Percentiles rank a stretch among this genome's conserved stretches.
Evolutionary conservation across 2,329 filamentous ascomycete genomes (phyloP).

Genomic region (Fusarium veterinarium): DNA sequence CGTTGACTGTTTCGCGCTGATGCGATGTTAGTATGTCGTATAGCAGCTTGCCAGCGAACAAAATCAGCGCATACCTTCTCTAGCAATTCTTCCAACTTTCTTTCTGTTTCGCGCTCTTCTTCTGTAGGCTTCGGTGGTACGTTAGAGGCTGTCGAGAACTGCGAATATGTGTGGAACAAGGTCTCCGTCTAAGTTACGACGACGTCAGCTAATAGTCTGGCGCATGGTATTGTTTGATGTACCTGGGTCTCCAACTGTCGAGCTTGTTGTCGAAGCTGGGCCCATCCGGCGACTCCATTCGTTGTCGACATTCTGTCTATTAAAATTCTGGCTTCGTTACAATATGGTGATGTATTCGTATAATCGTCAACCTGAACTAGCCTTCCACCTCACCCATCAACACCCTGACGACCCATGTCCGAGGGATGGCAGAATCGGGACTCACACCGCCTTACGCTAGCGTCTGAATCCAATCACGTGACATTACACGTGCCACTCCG

Average conservation of each 20-base stretch:
- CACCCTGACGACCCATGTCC: conserved; percentile 45
- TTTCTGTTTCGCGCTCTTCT: conserved; percentile 83
- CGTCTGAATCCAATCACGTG: conserved; percentile 7
- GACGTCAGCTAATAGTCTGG: conserved; percentile 36
- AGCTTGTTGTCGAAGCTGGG: conserved; percentile 92
- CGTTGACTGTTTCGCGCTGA: conserved; percentile 84
- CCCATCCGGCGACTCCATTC: conserved; percentile 77
- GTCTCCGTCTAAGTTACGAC: conserved; percentile 76
- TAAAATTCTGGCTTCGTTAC: not conserved
- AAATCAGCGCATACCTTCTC: conserved; percentile 70
- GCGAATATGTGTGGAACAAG: conserved; percentile 86
- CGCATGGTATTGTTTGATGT: conserved; percentile 45
- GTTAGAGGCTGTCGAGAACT: conserved; percentile 84
- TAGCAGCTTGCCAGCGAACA: not conserved
- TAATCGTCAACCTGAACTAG: conserved; percentile 20
- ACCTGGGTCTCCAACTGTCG: conserved; percentile 91
- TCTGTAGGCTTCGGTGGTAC: conserved; percentile 86
- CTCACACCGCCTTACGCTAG: conserved; percentile 44
- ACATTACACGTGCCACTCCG: conserved; percentile 38
- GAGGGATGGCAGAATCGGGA: conserved; percentile 39
- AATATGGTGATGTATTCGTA: conserved; percentile 27
- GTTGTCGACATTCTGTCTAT: conserved; percentile 61
- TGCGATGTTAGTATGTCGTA: conserved; percentile 20
- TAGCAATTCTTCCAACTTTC: conserved; percentile 84
- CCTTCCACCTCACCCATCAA: conserved; percentile 29